Evolutionary conservation across 2,329 filamentous ascomycete species (phyloP), one percentile per base, ranked within the genome.

Genomic region (Endothia cerciana): DNA sequence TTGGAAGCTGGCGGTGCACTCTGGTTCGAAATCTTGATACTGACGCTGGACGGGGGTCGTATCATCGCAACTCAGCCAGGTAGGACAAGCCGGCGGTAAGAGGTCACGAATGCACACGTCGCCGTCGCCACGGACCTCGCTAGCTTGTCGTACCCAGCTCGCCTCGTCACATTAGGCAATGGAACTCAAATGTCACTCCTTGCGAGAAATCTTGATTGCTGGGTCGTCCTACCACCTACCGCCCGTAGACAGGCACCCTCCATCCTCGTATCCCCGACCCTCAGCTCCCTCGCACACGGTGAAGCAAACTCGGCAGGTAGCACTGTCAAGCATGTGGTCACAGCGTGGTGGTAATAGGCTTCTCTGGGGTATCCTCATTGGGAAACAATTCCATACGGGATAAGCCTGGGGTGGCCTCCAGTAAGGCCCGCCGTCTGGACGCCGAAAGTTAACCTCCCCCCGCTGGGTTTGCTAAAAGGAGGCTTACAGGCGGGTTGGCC

Each of bases 1-100:
- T 11, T 36, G 51, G n/a, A 55, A 33, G 8, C 19, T 36, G 15
- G 28, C 51, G 51, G 30, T 19, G 51, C 17, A 17, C 51, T 55
- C 19, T 28, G 30, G 28, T 33, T 13, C 22, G 22, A 30, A 55
- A 36, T 17, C 17, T 36, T n/a, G 30, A 55, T 55, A n/a, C 19
- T 55, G 51, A 19, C 4, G 15, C 15, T 51, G 47, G 30, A 36
- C 30, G 28, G n/a, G 47, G 49, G 25, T 28, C 49, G 8, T 17
- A 53, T 30, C 30, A 28, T 36, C 30, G 17, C 30, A 30, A n/a
- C n/a, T 56, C 45, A n/a, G 22, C 57, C 13, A 38, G 49, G 59
- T 53, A 62, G 63, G 63, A 58, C 63, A 65, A 33, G 41, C 33
- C 49, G 63, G 58, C 63, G 63, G 61, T 60, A 62, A 55, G 51